A percentile compares a stretch with the other conserved stretches of the same genome.
phyloP scores from a whole-genome alignment of 2,329 filamentous ascomycete species.

The Lachnellula cervina region DNA sequence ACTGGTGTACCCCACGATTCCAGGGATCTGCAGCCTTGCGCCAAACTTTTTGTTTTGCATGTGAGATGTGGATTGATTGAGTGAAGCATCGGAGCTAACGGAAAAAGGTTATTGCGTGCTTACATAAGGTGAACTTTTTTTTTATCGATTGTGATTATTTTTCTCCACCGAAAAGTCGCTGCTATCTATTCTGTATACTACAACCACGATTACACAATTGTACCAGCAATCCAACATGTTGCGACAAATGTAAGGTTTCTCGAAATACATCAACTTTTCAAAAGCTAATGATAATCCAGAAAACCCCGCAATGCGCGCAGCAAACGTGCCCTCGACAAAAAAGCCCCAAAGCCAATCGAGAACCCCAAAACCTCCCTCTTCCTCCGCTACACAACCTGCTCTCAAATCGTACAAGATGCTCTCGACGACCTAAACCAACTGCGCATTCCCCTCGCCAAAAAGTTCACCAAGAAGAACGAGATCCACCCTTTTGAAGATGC shows the following conservation, averaged over 20 bases:
- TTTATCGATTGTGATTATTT: conserved; percentile 20
- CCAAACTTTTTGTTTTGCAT: not conserved
- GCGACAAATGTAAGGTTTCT: conserved; percentile 30
- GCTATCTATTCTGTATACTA: conserved; percentile 1
- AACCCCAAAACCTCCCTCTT: conserved; percentile 88
- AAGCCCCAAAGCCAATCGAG: conserved; percentile 82
- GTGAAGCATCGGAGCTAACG: not conserved
- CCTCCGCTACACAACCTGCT: conserved; percentile 81
- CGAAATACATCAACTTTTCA: not conserved
- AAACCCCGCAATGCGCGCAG: conserved; percentile 80
- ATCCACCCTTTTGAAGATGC: conserved; percentile 93
- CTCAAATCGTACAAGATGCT: conserved; percentile 75
- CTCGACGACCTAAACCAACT: conserved; percentile 80
- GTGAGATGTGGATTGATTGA: not conserved
- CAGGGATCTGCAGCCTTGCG: conserved; percentile 11
- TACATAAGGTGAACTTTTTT: not conserved
- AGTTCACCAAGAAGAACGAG: conserved; percentile 95
- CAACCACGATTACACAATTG: conserved; percentile 7
- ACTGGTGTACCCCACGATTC: conserved; percentile 14
- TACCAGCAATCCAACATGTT: conserved; percentile 29
- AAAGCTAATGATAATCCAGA: conserved; percentile 33
- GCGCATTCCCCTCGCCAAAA: conserved; percentile 78
- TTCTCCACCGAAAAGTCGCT: conserved; percentile 7
- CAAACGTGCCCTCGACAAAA: conserved; percentile 90
- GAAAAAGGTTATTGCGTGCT: not conserved